These are phyloP conservation scores for Penicillium cinerascens DNA, from an alignment of 495 filamentous ascomycete genomes.

Conservation along the genomic window DNA sequence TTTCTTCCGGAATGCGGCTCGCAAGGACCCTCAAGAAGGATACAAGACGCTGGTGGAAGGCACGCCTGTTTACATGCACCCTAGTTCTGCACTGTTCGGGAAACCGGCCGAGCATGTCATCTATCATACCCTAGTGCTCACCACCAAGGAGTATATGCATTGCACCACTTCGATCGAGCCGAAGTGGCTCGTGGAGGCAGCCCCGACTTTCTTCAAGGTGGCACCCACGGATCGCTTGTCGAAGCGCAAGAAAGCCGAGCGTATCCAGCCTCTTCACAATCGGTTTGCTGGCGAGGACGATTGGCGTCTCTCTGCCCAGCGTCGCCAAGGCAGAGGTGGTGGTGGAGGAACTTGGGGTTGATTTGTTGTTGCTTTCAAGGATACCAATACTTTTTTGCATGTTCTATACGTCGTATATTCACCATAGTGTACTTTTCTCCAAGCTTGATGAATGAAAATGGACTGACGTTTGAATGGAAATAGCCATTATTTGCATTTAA, in stretches of 20 bases:
- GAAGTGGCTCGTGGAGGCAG: slow-evolving; percentile 86
- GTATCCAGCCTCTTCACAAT: slow-evolving; percentile 93
- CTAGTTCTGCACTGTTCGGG: slow-evolving; percentile 84
- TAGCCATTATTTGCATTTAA: background rate
- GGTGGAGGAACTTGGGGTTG: slow-evolving; percentile 96
- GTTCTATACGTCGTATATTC: background rate
- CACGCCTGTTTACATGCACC: slow-evolving; percentile 92
- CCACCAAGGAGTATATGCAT: slow-evolving; percentile 98
- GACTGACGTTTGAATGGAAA: background rate
- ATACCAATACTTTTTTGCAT: slow-evolving; percentile 7
- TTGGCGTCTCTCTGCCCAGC: slow-evolving; percentile 89
- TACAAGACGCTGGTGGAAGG: slow-evolving; percentile 96
- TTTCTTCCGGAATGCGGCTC: slow-evolving; percentile 92
- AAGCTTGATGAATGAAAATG: background rate
- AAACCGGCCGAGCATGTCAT: slow-evolving; percentile 96
- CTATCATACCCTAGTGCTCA: slow-evolving; percentile 83
- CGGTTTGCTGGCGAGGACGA: slow-evolving; percentile 87
- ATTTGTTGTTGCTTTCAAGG: slow-evolving; percentile 14
- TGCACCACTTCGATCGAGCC: slow-evolving; percentile 88
- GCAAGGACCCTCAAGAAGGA: slow-evolving; percentile 93
- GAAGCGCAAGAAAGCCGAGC: slow-evolving; percentile 89
- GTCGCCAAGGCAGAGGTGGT: slow-evolving; percentile 79
- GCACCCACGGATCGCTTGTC: slow-evolving; percentile 83
- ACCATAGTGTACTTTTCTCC: slow-evolving; percentile 2
- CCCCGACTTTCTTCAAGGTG: slow-evolving; percentile 97